These are phyloP conservation scores for Senna siamea DNA, from an alignment of 306 rosid species.

Conservation along the genomic window DNA sequence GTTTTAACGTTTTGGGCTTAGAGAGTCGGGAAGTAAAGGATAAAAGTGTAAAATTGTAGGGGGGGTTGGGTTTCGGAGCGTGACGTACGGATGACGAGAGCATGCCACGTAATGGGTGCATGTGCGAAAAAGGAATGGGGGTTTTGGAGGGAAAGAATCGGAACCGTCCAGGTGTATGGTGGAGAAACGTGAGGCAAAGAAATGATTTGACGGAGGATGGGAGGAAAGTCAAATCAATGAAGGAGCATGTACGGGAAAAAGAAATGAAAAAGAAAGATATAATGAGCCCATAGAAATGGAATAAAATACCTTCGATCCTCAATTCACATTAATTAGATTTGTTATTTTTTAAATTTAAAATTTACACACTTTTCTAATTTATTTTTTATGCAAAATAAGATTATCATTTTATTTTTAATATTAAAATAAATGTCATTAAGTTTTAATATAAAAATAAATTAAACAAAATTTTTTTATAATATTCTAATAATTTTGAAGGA, in stretches of 20 bases:
- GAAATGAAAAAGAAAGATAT: not conserved
- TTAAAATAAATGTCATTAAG: too few relatives aligned
- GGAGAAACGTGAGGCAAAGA: slow-evolving; percentile 27
- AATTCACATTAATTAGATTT: too few relatives aligned
- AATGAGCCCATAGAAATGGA: too few relatives aligned
- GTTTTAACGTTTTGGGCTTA: too few relatives aligned
- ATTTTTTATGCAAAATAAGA: too few relatives aligned
- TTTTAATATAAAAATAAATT: too few relatives aligned
- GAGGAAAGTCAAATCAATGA: not conserved
- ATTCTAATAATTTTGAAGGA: too few relatives aligned
- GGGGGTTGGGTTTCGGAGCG: not conserved
- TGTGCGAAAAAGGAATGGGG: not conserved
- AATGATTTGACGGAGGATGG: slow-evolving; percentile 57
- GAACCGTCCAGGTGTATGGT: slow-evolving; percentile 47
- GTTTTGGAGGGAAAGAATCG: slow-evolving; percentile 55
- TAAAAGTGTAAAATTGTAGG: not conserved
- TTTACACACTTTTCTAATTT: too few relatives aligned
- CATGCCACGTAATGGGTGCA: slow-evolving; percentile 43
- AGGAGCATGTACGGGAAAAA: slow-evolving; percentile 19
- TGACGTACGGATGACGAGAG: slow-evolving; percentile 44
- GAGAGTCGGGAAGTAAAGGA: not conserved
- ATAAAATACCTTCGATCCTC: too few relatives aligned
- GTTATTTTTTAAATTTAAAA: too few relatives aligned
- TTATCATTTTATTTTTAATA: too few relatives aligned
- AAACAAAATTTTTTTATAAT: too few relatives aligned